A percentile compares a stretch with the other conserved stretches of the same genome.
phyloP scores from a whole-genome alignment of 306 rosid genomes.

The Lathyrus aphaca region DNA sequence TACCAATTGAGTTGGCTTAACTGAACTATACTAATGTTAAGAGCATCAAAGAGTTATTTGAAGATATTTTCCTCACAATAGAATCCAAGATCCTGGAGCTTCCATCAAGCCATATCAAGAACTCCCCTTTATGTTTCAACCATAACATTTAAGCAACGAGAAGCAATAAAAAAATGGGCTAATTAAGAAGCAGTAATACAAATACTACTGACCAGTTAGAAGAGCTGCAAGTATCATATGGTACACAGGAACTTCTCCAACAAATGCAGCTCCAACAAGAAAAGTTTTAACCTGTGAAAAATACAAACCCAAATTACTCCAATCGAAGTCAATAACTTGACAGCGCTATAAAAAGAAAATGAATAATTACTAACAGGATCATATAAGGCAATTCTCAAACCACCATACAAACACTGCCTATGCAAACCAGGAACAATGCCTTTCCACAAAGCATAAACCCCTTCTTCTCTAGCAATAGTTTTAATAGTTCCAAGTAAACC shows the following conservation, averaged over 20 bases:
- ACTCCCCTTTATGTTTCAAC: not conserved
- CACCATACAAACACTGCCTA: slow-evolving; percentile 94
- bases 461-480: slow-evolving; percentile 95
- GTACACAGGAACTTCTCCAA: slow-evolving; percentile 77
- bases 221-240: slow-evolving; percentile 91
- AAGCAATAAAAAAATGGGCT: not conserved
- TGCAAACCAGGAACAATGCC: slow-evolving; percentile 96
- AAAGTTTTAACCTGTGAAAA: slow-evolving; percentile 81
- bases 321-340: not conserved
- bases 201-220: slow-evolving; percentile 80
- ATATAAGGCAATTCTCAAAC: slow-evolving; percentile 92
- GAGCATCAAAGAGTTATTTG: not conserved
- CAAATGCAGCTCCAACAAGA: slow-evolving; percentile 84
- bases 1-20: too few species aligned
- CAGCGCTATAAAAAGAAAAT: slow-evolving; percentile 18
- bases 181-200: not conserved
- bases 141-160: not conserved
- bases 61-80: not conserved
- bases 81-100: not conserved
- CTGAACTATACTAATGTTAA: not conserved
- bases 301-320: slow-evolving; percentile 26
- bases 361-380: slow-evolving; percentile 79
- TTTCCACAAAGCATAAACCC: slow-evolving; percentile 82
- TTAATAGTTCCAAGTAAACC: slow-evolving; percentile 77
- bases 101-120: not conserved